Evolutionary conservation across 1,139 yeast species (phyloP), one percentile per base, ranked within the genome.

Genomic region (Maudiozyma humilis): DNA sequence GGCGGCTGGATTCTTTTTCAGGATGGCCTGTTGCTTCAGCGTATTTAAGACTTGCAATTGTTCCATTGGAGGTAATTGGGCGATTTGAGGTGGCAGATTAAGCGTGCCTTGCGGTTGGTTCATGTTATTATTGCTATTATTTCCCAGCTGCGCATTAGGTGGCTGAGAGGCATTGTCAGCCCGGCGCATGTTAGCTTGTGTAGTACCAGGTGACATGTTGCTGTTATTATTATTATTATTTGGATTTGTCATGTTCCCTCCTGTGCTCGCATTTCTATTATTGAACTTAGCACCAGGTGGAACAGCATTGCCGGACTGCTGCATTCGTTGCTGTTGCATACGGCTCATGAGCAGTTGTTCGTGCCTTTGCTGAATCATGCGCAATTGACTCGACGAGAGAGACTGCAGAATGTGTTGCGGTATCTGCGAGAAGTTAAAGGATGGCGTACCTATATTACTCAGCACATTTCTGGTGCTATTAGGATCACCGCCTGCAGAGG

Each of bases 301-400:
- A 8, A 13, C n/a, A n/a, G 18, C 17, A 15, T 32, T 46, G 47
- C 14, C 18, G 19, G 33, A 34, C 13, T 29, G 30, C 38, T 53
- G 62, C 23, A 47, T 52, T 18, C 47, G 53, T 29, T 52, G 55
- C 16, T 51, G 60, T 42, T 56, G 64, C 14, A 53, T 50, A 25
- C 61, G 51, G 38, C 50, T 53, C 48, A 56, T 45, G 29, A 59
- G 43, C 19, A 59, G 32, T 42, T 57, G 64, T 38, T 60, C 64
- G 41, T 62, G 67, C 38, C 60, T 57, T 36, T 63, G 67, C 41
- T 63, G 64, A 13, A 64, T 59, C 55, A 63, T 57, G 44, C 65
- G 68, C 32, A 63, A 45, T 39, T 67, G 70, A 17, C 56, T 55
- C 29, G 60, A 63, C 1, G 60, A 55, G 32, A 63, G 44, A 36